A percentile compares a stretch with the other conserved stretches of the same genome.
phyloP scores from a whole-genome alignment of 805 yeast species.

The Lipomyces orientalis region DNA sequence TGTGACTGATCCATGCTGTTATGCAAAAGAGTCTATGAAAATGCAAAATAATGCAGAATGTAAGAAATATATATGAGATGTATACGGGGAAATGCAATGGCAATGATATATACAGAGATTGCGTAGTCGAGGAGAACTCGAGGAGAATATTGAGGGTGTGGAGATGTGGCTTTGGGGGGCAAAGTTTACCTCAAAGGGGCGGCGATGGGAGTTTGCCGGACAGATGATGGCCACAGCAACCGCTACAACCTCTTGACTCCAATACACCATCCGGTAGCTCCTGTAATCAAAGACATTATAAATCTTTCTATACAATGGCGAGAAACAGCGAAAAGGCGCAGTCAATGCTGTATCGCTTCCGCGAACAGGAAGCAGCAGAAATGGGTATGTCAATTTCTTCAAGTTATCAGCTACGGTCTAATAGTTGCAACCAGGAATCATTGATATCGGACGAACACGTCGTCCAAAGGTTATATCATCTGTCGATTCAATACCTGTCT shows the following conservation, averaged over 20 bases:
- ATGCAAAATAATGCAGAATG: not conserved
- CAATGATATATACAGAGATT: not conserved
- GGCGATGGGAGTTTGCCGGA: too few relatives aligned
- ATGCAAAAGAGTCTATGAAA: not conserved
- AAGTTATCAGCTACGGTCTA: not conserved
- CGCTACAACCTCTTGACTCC: not conserved
- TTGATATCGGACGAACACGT: slow-evolving; percentile 59
- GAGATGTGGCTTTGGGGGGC: too few relatives aligned
- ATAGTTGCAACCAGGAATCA: slow-evolving; percentile 42
- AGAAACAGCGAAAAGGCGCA: slow-evolving; percentile 78
- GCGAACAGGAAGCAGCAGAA: slow-evolving; percentile 64
- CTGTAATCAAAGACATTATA: not conserved
- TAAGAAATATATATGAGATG: not conserved
- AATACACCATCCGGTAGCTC: not conserved
- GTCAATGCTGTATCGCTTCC: slow-evolving; percentile 68
- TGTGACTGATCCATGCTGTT: slow-evolving; percentile 16
- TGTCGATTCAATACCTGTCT: slow-evolving; percentile 63
- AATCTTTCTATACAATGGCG: slow-evolving; percentile 56
- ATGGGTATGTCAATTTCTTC: slow-evolving; percentile 49
- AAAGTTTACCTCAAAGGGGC: too few relatives aligned
- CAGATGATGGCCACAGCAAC: not conserved
- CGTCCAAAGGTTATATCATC: slow-evolving; percentile 66
- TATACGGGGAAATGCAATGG: not conserved
- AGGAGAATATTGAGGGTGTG: not conserved
- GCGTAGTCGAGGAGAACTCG: not conserved